Conservation (phyloP, 768 basidiomycete species). For the Tephrocybe rancida region DNA sequence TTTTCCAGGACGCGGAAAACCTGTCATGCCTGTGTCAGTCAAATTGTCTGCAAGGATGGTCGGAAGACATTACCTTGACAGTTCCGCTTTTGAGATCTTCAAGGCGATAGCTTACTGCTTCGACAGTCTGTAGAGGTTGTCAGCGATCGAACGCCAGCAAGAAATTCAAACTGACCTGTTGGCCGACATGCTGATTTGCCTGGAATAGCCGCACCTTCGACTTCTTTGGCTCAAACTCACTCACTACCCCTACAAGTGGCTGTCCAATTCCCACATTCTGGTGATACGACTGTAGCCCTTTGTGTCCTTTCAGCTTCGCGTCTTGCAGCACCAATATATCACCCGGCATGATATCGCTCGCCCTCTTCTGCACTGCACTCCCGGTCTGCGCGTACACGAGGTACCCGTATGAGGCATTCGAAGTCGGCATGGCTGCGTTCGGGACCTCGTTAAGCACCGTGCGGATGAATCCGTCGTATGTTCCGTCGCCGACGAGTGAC, state of each 20-base stretch:
- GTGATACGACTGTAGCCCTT: constrained; percentile 75
- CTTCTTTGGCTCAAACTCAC: constrained; percentile 87
- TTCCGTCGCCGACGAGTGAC: constrained; percentile 81
- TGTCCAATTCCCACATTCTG: constrained; percentile 55
- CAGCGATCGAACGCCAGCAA: not conserved
- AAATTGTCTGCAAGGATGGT: not conserved
- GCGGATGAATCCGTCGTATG: constrained; percentile 75
- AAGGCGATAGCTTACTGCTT: constrained; percentile 81
- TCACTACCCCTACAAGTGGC: constrained; percentile 72
- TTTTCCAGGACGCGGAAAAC: constrained; percentile 45
- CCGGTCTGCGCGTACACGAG: constrained; percentile 76
- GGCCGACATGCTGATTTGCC: constrained; percentile 85
- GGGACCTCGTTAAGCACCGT: constrained; percentile 70
- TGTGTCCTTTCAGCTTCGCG: constrained; percentile 77
- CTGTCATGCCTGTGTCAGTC: constrained; percentile 19
- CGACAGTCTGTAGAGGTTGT: constrained; percentile 49
- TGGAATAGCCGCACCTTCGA: constrained; percentile 84
- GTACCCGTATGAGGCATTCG: constrained; percentile 63
- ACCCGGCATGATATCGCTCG: constrained; percentile 84
- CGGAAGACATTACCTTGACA: constrained; percentile 59
- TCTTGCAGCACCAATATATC: constrained; percentile 79
- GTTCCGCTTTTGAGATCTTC: constrained; percentile 88
- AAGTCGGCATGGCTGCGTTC: constrained; percentile 46
- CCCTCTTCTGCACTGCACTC: constrained; percentile 64
- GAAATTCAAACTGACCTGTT: constrained; percentile 57